Base-by-base conservation (phyloP, 164 flowering plant genomes). In the Stephania yunnanensis region DNA sequence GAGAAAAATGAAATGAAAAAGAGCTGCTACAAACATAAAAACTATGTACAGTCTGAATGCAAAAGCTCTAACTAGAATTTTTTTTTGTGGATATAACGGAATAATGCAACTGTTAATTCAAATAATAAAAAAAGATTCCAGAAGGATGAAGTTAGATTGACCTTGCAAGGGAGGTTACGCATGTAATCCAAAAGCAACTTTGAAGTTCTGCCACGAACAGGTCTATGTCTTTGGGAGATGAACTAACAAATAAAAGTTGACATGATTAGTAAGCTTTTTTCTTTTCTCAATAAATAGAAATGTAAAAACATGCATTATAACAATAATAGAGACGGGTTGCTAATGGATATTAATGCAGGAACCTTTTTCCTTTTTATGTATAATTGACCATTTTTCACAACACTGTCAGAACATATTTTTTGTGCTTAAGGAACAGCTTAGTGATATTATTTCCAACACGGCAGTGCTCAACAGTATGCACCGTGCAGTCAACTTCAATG, bases 151-250 rank as follows among this genome's bases (percentile, higher is more conserved):
- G 44, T 70, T 81, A 74, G 71, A 69, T 55, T 71, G 77, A 94
- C 98, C 96, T 90, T 90, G 95, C 96, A 91, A 55, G 97, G 98
- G 74, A 77, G 80, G 58, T 82, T 87, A 44, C 89, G 87, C 61
- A 91, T 73, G 71, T 91, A 94, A 50, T 87, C 83, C 83, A 92
- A 77, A 68, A 92, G 80, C 84, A 90, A 78, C 55, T 85, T 87
- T 75, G 82, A 84, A 78, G 89, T 80, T 72, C 87, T 89, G 22
- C 98, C 95, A 55, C 98, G 87, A 64, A 92, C 82, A 55, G 92
- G 97, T 78, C 85, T 88, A 29, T 92, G 91, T 81, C 90, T 88
- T 83, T 92, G 98, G 19, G 97, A 94, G 77, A 92, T 84, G 78
- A 91, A 94, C 97, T 94, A 83, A 63, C 6, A 73, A 48, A 73